These are phyloP conservation scores for Cercospora zeina DNA, from an alignment of 2,329 filamentous ascomycete genomes.

Conservation along the genomic window DNA sequence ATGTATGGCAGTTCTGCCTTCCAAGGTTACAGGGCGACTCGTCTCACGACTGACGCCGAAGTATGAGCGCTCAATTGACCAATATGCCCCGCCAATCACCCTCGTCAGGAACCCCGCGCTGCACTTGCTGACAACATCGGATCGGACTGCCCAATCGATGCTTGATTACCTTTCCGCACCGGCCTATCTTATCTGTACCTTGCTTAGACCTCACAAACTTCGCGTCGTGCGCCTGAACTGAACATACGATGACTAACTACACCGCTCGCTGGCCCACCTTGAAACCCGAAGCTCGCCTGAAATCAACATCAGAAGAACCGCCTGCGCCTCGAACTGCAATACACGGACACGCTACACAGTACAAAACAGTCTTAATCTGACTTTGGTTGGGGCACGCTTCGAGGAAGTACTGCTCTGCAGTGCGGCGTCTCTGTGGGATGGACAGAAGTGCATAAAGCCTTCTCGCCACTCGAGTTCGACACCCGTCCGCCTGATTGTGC, in stretches of 20 bases:
- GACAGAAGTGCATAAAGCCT: not conserved
- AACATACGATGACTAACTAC: constrained; percentile 6
- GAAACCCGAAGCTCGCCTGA: not conserved
- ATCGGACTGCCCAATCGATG: constrained; percentile 16
- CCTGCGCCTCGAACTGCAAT: constrained; percentile 12
- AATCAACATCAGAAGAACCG: constrained; percentile 5
- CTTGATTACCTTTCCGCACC: not conserved
- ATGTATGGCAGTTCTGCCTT: not conserved
- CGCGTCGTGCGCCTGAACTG: constrained; percentile 5
- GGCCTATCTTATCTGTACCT: constrained; percentile 12
- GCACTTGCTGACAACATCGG: not conserved
- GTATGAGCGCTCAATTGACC: not conserved
- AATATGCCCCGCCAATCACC: not conserved
- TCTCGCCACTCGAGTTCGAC: not conserved
- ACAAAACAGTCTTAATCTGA: not conserved
- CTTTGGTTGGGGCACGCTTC: not conserved
- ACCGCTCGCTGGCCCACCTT: not conserved
- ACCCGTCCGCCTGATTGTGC: too few species aligned
- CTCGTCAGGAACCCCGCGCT: not conserved
- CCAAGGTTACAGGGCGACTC: not conserved
- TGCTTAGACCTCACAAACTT: constrained; percentile 4
- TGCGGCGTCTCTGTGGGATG: not conserved
- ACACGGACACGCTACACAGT: constrained; percentile 3
- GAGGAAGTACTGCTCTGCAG: not conserved
- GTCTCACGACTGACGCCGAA: not conserved